Evolutionary conservation across 179 eudicot genomes (phyloP).

Genomic region (Beta corolliflora): DNA sequence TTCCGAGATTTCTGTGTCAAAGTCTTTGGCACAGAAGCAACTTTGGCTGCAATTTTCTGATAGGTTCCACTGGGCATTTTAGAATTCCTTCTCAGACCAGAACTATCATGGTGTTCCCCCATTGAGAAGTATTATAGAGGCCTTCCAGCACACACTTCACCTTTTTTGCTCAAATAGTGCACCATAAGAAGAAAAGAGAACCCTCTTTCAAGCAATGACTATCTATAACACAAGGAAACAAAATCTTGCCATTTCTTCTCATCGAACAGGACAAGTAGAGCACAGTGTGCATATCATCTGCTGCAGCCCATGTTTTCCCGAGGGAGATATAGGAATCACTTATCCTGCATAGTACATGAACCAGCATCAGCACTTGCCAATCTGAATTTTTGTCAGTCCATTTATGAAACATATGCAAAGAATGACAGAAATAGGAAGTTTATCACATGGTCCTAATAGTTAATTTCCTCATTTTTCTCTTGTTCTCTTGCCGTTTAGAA

Average conservation of each 20-base stretch:
- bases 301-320: neutral
- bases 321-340: neutral
- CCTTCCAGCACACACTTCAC: conserved; percentile 5
- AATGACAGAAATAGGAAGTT: no score
- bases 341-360: neutral
- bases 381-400: neutral
- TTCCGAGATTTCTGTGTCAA: conserved; percentile 29
- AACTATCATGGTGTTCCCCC: conserved; percentile 26
- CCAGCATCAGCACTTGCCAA: neutral
- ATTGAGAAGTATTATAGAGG: neutral
- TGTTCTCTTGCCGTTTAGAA: neutral
- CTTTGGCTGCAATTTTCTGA: conserved; percentile 35
- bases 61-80: conserved; percentile 31
- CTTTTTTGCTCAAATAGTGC: neutral
- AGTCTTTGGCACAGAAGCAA: conserved; percentile 36
- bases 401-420: neutral
- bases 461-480: neutral
- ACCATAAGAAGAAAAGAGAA: neutral
- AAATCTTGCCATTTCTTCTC: neutral
- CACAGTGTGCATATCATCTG: neutral
- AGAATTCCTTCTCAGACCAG: conserved; percentile 32
- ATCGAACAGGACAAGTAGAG: neutral
- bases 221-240: neutral
- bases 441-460: neutral
- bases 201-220: neutral